Evolutionary conservation across 768 basidiomycete genomes (phyloP).

Genomic region (Cystofilobasidium macerans): DNA sequence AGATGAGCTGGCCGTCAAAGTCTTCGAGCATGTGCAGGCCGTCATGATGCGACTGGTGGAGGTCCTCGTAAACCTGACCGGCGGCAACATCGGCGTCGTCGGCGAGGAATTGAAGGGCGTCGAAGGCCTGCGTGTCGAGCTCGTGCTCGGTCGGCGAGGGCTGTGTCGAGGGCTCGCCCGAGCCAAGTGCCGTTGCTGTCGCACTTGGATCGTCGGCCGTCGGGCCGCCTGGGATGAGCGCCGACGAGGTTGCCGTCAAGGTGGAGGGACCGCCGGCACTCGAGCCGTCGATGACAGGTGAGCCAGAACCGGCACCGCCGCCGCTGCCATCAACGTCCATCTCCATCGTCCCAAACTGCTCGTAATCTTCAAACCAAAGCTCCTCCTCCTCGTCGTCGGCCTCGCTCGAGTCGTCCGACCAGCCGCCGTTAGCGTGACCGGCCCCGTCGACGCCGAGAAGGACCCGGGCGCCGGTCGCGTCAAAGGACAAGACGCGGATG

Average conservation of each 20-base stretch:
- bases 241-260: not conserved
- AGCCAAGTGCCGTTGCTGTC: too few relatives aligned
- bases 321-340: constrained; percentile 5
- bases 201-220: not conserved
- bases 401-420: constrained; percentile 26
- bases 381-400: constrained; percentile 22
- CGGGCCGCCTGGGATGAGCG: too few relatives aligned
- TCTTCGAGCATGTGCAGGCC: constrained; percentile 23
- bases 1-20: constrained; percentile 23
- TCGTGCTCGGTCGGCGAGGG: not conserved
- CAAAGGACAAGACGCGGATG: constrained; percentile 17
- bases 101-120: constrained; percentile 1
- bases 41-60: not conserved
- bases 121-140: not conserved
- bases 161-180: not conserved
- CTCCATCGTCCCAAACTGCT: constrained; percentile 12
- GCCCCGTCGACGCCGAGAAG: not conserved
- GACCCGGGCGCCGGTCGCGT: constrained; percentile 12
- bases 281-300: too few relatives aligned
- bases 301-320: not conserved
- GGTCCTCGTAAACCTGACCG: constrained; percentile 4
- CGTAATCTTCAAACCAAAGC: constrained; percentile 21
- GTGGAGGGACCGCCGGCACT: not conserved
- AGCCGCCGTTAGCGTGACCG: not conserved
- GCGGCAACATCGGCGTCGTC: not conserved